A percentile compares a stretch with the other conserved stretches of the same genome.
phyloP scores from a whole-genome alignment of 2,329 filamentous ascomycete genomes.

The Amauroascus verrucosus region DNA sequence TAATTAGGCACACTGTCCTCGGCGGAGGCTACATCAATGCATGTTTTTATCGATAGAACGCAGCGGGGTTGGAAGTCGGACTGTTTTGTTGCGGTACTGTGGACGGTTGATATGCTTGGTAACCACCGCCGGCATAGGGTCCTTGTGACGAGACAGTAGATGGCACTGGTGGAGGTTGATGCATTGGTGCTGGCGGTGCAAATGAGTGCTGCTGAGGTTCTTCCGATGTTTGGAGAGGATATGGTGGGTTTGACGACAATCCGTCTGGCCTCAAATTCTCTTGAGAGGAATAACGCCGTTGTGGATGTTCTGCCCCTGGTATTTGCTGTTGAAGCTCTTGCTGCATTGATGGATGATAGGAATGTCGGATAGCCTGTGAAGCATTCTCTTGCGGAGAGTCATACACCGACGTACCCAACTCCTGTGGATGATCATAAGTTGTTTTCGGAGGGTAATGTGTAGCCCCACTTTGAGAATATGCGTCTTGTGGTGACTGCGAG shows the following conservation, averaged over 20 bases:
- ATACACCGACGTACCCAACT: constrained; percentile 66
- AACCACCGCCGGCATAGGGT: constrained; percentile 26
- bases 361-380: constrained; percentile 23
- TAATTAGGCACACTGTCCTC: neutral
- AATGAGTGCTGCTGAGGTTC: constrained; percentile 8
- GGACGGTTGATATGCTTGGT: constrained; percentile 31
- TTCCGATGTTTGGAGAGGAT: constrained; percentile 26
- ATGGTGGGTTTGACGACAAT: constrained; percentile 17
- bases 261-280: constrained; percentile 20
- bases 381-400: constrained; percentile 55
- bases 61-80: constrained; percentile 27
- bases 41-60: constrained; percentile 29
- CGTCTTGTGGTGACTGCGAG: constrained; percentile 40
- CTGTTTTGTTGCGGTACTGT: constrained; percentile 20
- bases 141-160: constrained; percentile 23
- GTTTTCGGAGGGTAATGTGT: constrained; percentile 51
- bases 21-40: neutral
- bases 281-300: constrained; percentile 31
- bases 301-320: constrained; percentile 20
- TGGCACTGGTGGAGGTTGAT: constrained; percentile 30
- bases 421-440: constrained; percentile 62
- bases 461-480: constrained; percentile 31
- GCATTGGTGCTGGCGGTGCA: constrained; percentile 15
- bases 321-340: constrained; percentile 25
- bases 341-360: constrained; percentile 24